Evolutionary conservation across 2,329 filamentous ascomycete species (phyloP).

Genomic region (Neofusicoccum parvum): DNA sequence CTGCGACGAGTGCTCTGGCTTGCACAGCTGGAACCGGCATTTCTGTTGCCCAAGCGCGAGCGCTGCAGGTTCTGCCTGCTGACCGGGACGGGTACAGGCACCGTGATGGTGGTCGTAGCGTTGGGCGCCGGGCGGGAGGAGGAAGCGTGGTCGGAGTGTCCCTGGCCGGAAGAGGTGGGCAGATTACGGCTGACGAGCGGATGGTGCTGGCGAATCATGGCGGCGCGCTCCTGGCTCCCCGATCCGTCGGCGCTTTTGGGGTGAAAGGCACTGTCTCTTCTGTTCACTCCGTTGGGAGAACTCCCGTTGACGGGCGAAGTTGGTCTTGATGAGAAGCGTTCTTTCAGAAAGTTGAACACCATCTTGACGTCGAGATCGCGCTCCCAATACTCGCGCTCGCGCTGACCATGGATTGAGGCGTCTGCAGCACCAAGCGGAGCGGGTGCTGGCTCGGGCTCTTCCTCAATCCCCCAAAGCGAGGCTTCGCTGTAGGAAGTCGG

Average conservation of each 20-base stretch:
- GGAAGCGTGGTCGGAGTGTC: not conserved
- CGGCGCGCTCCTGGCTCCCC: slow-evolving; percentile 58
- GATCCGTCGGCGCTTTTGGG: slow-evolving; percentile 6
- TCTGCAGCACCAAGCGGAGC: slow-evolving; percentile 48
- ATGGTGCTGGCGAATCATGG: slow-evolving; percentile 84
- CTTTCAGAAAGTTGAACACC: slow-evolving; percentile 71
- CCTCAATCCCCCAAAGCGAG: slow-evolving; percentile 68
- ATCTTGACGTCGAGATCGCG: slow-evolving; percentile 86
- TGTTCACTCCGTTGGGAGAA: slow-evolving; percentile 25
- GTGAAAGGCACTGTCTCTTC: not conserved
- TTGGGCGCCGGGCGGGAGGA: slow-evolving; percentile 27
- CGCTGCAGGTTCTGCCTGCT: slow-evolving; percentile 19
- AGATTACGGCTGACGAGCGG: slow-evolving; percentile 69
- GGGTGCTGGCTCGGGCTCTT: slow-evolving; percentile 51
- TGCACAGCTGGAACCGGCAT: slow-evolving; percentile 64
- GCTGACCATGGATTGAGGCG: slow-evolving; percentile 27
- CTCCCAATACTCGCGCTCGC: slow-evolving; percentile 83
- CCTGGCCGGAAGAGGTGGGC: not conserved
- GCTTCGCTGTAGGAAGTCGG: slow-evolving; percentile 49
- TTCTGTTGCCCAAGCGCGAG: slow-evolving; percentile 9
- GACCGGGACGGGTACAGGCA: slow-evolving; percentile 28
- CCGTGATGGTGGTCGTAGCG: slow-evolving; percentile 22
- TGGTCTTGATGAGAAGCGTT: slow-evolving; percentile 38
- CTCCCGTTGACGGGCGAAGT: slow-evolving; percentile 29
- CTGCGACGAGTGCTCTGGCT: slow-evolving; percentile 83